A percentile compares a stretch with the other conserved stretches of the same genome.
phyloP scores from a whole-genome alignment of 1,284 basidiomycete genomes.

The Coniophora puteana region DNA sequence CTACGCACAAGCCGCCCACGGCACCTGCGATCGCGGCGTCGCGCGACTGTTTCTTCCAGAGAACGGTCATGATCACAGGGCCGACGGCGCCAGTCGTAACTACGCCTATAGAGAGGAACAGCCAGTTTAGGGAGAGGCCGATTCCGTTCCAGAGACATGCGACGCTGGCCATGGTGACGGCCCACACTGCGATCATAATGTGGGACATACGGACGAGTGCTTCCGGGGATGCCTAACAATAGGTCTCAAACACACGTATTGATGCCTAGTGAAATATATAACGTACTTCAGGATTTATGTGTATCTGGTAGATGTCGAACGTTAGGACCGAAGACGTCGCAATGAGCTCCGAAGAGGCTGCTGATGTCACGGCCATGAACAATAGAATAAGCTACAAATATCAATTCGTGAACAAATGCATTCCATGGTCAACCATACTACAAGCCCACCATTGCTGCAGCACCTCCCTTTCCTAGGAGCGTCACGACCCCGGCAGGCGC shows the following conservation, averaged over 20 bases:
- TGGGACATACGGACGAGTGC: background rate
- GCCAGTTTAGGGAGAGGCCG: constrained; percentile 1
- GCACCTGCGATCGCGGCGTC: background rate
- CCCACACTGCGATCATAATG: background rate
- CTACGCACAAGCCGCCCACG: background rate
- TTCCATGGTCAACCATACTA: background rate
- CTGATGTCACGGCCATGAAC: constrained; percentile 38
- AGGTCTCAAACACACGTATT: background rate
- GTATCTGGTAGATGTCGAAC: constrained; percentile 39
- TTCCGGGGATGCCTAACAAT: background rate
- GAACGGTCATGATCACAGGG: background rate
- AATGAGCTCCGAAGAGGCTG: constrained; percentile 40
- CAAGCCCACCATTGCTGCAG: constrained; percentile 16
- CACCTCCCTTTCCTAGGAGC: constrained; percentile 26
- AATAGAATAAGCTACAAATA: constrained; percentile 22
- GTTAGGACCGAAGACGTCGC: constrained; percentile 40
- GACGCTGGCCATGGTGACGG: background rate
- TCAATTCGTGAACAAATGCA: background rate
- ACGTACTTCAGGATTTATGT: constrained; percentile 32
- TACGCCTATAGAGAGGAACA: constrained; percentile 1
- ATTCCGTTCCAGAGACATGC: constrained; percentile 2
- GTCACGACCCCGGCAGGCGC: constrained; percentile 26
- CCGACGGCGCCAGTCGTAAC: constrained; percentile 1
- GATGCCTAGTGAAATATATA: background rate
- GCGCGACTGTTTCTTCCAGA: background rate